A percentile compares a stretch with the other conserved stretches of the same genome.
Conservation (phyloP, 1,284 basidiomycete species). For the Apiotrichum veenhuisii region DNA sequence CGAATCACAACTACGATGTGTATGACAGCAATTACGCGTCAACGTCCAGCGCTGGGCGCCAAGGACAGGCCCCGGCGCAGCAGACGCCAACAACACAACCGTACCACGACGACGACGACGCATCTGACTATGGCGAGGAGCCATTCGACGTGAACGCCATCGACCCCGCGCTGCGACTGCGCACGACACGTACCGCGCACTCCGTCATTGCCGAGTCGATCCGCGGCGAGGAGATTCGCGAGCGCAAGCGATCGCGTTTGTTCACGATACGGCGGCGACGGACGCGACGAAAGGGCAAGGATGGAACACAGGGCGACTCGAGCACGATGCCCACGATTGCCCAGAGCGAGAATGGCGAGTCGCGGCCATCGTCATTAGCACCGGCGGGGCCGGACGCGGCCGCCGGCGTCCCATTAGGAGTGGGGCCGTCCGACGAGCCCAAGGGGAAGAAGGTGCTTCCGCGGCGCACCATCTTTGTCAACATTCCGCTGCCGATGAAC, state of each 20-base stretch:
- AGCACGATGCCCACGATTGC: neutral
- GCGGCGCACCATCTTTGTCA: constrained; percentile 76
- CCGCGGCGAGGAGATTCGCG: constrained; percentile 66
- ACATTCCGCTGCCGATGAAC: constrained; percentile 47
- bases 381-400: neutral
- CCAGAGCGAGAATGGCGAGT: neutral
- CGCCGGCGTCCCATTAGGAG: neutral
- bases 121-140: constrained; percentile 15
- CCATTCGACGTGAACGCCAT: constrained; percentile 53
- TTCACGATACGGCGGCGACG: constrained; percentile 49
- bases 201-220: constrained; percentile 83
- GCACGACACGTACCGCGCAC: constrained; percentile 81
- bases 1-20: neutral
- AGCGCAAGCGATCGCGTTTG: constrained; percentile 52
- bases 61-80: no score
- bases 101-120: neutral
- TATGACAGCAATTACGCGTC: constrained; percentile 3
- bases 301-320: neutral
- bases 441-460: constrained; percentile 19
- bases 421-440: neutral
- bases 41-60: neutral
- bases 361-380: neutral
- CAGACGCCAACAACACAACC: neutral
- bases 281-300: neutral
- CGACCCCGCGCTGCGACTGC: constrained; percentile 77